Evolutionary conservation across 2,329 filamentous ascomycete species (phyloP).

Genomic region (Fusarium bactridioides): DNA sequence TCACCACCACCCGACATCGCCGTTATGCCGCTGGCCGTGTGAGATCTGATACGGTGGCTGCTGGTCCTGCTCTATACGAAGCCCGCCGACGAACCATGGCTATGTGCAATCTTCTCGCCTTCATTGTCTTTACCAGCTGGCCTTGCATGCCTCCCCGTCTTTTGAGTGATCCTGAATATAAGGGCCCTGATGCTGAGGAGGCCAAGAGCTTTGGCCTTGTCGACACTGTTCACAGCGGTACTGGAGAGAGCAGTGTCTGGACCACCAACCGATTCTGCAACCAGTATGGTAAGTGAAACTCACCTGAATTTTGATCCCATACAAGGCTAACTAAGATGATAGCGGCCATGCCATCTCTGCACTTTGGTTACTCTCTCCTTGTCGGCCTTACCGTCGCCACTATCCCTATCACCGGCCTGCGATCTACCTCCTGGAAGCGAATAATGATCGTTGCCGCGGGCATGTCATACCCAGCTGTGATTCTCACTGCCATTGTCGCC

Average conservation of each 20-base stretch:
- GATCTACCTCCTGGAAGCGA: conserved; percentile 61
- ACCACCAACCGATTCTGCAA: conserved; percentile 76
- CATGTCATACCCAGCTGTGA: conserved; percentile 69
- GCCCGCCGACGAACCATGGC: conserved; percentile 66
- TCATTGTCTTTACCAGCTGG: conserved; percentile 68
- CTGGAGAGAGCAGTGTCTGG: conserved; percentile 60
- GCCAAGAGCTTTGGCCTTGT: conserved; percentile 69
- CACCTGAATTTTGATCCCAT: too few relatives aligned
- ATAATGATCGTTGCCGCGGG: conserved; percentile 56
- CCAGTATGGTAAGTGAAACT: conserved; percentile 71
- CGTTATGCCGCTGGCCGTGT: conserved; percentile 41
- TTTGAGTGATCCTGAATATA: conserved; percentile 63
- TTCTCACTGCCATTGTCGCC: conserved; percentile 72
- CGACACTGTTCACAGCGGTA: conserved; percentile 64
- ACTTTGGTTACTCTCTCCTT: conserved; percentile 78
- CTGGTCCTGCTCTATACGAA: conserved; percentile 61
- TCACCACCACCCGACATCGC: conserved; percentile 69
- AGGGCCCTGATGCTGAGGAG: conserved; percentile 63
- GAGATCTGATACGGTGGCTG: conserved; percentile 43
- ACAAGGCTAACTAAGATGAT: conserved; percentile 8
- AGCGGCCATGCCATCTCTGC: conserved; percentile 78
- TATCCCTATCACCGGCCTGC: conserved; percentile 66
- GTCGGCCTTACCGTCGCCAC: conserved; percentile 74
- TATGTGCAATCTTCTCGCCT: conserved; percentile 67
- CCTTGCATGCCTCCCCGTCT: conserved; percentile 71